Evolutionary conservation across 1,284 basidiomycete genomes (phyloP), one percentile per base, ranked within the genome.

Genomic region (Ceratobasidium sp.): DNA sequence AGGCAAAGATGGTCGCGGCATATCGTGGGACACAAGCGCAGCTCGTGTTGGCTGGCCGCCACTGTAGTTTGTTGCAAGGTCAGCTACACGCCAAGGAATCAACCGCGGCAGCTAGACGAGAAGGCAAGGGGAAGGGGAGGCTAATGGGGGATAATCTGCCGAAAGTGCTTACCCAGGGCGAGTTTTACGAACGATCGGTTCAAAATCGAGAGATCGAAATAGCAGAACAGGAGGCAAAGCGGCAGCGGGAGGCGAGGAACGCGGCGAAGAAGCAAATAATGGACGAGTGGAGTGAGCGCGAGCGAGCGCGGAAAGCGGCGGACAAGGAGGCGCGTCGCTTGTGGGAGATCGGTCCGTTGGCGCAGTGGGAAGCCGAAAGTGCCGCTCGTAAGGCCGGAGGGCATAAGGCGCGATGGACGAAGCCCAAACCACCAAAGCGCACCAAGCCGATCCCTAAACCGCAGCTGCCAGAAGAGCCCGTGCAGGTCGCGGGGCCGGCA

Each of bases 41-140:
- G 15, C 58, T 61, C 7, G 58, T 33, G 23, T 7, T 61, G 23
- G 58, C 26, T 15, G 58, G 33, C 39, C 58, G 58, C 5, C 58
- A 33, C 39, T 61, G 23, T 33, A 28, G 26, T 7, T 26, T 28
- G 26, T 26, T 61, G 5, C 58, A 61, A 15, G 15, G 23, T 33
- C 58, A 61, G 58, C 58, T 61, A 61, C 13, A 26, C 5, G 58
- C 58, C 26, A 61, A 61, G 18, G 58, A 61, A 15, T 33, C 33
- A 2, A 15, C 15, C 2, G 13, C 6, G 33, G 26, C 26, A 18
- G 26, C 23, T 6, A 39, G 13, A 9, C 26, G 26, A 39, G 33
- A 26, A 33, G 58, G 26, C 26, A 33, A 26, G 58, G 9, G 39
- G 15, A 15, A 26, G 58, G 5, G 39, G 26, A 33, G 58, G 13